phyloP scores from a whole-genome alignment of 2,329 filamentous ascomycete species.

The Ceratocystis ficicola region DNA sequence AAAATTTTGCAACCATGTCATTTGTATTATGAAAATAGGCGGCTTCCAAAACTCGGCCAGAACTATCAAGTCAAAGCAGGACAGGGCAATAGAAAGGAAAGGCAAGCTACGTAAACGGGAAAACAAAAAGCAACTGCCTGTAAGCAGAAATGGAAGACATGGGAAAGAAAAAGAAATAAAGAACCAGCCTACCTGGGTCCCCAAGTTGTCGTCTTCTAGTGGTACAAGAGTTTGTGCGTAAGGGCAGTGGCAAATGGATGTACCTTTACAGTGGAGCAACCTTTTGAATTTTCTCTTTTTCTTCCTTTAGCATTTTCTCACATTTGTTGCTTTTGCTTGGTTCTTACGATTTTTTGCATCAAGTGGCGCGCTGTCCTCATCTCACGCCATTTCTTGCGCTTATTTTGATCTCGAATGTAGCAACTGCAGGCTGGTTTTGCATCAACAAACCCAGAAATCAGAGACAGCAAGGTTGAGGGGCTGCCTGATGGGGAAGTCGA shows the following conservation, averaged over 20 bases:
- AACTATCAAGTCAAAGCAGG: not conserved
- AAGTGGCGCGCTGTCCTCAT: not conserved
- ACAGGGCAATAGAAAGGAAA: not conserved
- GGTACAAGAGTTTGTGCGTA: not conserved
- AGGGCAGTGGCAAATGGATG: not conserved
- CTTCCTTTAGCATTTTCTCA: not conserved
- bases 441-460: not conserved
- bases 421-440: not conserved
- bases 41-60: not conserved
- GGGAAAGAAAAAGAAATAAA: not conserved
- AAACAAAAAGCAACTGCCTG: not conserved
- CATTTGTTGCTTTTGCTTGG: not conserved
- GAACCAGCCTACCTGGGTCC: not conserved
- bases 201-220: not conserved
- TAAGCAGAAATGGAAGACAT: not conserved
- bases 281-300: not conserved
- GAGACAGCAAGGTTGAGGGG: not conserved
- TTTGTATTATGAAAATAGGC: not conserved
- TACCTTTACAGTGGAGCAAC: conserved; percentile 1
- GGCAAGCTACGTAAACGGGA: not conserved
- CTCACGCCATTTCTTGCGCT: conserved; percentile 9
- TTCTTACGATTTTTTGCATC: not conserved
- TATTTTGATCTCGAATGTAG: conserved; percentile 12
- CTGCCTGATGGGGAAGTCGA: not conserved
- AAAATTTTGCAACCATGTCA: not conserved